Conservation (phyloP, 2,329 filamentous ascomycete genomes). For the Leptographium flavum region DNA sequence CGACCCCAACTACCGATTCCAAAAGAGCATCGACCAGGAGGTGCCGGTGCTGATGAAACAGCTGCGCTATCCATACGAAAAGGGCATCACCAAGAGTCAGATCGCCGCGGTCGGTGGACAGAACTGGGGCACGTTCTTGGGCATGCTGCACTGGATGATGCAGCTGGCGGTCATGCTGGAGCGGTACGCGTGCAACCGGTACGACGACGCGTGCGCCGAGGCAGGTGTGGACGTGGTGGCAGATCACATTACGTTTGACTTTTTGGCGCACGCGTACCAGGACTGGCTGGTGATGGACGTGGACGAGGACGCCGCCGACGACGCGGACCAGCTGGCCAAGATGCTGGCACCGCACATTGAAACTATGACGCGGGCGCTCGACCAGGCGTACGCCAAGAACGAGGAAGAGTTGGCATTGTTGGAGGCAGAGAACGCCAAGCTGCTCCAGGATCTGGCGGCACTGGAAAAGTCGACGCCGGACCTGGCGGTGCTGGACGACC, state of each 20-base stretch:
- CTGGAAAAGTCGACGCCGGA: conserved; percentile 77
- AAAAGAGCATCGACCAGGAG: conserved; percentile 90
- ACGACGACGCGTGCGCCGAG: conserved; percentile 82
- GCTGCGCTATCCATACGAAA: conserved; percentile 85
- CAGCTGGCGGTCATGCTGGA: conserved; percentile 91
- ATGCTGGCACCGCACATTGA: conserved; percentile 73
- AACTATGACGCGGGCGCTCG: conserved; percentile 77
- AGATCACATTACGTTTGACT: conserved; percentile 89
- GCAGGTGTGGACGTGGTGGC: conserved; percentile 75
- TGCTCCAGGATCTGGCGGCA: conserved; percentile 78
- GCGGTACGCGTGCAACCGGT: conserved; percentile 60
- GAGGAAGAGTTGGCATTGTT: conserved; percentile 70
- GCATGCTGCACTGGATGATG: conserved; percentile 98
- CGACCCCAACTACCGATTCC: conserved; percentile 83
- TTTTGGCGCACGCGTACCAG: conserved; percentile 76
- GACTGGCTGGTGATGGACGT: conserved; percentile 92
- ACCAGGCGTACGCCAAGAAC: conserved; percentile 72
- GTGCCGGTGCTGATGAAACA: conserved; percentile 88
- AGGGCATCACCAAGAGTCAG: conserved; percentile 91
- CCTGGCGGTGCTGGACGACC: conserved; percentile 69
- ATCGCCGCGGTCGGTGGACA: conserved; percentile 89
- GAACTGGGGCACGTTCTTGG: conserved; percentile 93
- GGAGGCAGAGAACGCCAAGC: conserved; percentile 68
- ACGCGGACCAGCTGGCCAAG: conserved; percentile 60
- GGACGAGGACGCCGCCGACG: conserved; percentile 65